Evolutionary conservation across 2,329 filamentous ascomycete species (phyloP), one percentile per base, ranked within the genome.

Genomic region (Cryphonectria parasitica): DNA sequence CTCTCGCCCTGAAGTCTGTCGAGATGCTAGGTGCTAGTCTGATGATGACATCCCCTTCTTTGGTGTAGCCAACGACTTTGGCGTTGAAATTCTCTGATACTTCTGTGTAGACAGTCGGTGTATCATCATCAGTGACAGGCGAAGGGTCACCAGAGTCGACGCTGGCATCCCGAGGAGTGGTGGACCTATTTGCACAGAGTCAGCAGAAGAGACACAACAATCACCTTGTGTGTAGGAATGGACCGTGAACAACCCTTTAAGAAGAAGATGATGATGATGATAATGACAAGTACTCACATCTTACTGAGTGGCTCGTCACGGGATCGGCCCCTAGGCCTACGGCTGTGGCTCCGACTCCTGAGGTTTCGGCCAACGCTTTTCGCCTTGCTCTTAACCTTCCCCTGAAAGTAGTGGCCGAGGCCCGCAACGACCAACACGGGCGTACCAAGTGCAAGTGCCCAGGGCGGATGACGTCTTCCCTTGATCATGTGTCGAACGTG

Each of bases 381-480:
- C 49, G 75, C 77, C 11, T 79, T 78, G 72, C 77, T 80, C 67
- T 80, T 75, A 65, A 79, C 73, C 62, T 76, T 74, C n/a, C 72
- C 79, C 69, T 85, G 83, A 62, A 87, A 77, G 54, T 87, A 78
- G 75, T 87, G 82, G 52, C 85, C 82, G 60, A 88, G 74, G 0
- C 86, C 86, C 6, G 86, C 87, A 65, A 89, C 86, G 39, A 89
- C 87, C 11, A 89, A 81, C 2, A 89, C 86, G 0, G 88, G 88
- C 0, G 88, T 90, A 8, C 88, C 88, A 17, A 90, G 77, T 17
- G 87, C 88, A 8, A 90, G 83, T 1, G 85, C 87, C 87, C 87
- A 90, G 0, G 85, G 85, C 80, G 87, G 87, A n/a, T 87, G 84
- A 71, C 83, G 82, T 64, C 83, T 79, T 54, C 86, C 81, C 52